These are phyloP conservation scores for Crithidia brevicula DNA, from an alignment of 208 protist genomes.

Conservation along the genomic window DNA sequence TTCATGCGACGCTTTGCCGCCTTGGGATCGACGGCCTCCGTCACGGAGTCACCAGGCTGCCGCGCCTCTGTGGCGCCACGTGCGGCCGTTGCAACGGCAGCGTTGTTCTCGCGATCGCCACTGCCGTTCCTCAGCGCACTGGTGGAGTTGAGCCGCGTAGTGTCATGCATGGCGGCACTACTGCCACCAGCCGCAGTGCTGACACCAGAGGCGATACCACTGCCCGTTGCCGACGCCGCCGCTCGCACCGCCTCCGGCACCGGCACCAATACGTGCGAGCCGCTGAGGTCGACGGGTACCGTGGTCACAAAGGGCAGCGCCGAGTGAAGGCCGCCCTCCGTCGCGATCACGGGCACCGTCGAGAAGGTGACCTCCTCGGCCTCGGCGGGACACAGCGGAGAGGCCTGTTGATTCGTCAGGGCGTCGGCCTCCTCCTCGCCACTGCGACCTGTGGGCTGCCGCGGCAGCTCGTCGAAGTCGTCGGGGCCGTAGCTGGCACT, in stretches of 20 bases:
- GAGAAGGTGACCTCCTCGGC: conserved; percentile 19
- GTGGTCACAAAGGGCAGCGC: background rate
- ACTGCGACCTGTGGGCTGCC: conserved; percentile 6
- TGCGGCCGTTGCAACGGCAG: conserved; percentile 11
- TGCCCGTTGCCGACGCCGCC: background rate
- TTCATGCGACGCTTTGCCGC: conserved; percentile 38
- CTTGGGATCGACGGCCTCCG: conserved; percentile 26
- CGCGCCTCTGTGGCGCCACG: conserved; percentile 17
- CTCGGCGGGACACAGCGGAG: background rate
- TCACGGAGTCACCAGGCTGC: conserved; percentile 17
- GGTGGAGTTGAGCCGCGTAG: background rate
- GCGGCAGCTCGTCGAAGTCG: background rate
- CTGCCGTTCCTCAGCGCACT: conserved; percentile 10
- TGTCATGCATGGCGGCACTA: background rate
- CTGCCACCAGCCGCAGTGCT: background rate
- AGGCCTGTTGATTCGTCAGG: background rate
- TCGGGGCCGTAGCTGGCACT: background rate
- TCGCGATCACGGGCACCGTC: conserved; percentile 13
- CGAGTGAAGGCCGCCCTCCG: background rate
- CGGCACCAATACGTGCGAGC: conserved; percentile 2
- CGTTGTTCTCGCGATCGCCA: conserved; percentile 1
- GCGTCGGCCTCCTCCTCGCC: conserved; percentile 1
- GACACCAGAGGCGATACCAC: conserved; percentile 1
- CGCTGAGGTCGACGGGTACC: background rate
- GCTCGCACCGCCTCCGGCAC: background rate